A percentile compares a stretch with the other conserved stretches of the same genome.
phyloP scores from a whole-genome alignment of 768 basidiomycete species.

The Lyophyllum decastes region DNA sequence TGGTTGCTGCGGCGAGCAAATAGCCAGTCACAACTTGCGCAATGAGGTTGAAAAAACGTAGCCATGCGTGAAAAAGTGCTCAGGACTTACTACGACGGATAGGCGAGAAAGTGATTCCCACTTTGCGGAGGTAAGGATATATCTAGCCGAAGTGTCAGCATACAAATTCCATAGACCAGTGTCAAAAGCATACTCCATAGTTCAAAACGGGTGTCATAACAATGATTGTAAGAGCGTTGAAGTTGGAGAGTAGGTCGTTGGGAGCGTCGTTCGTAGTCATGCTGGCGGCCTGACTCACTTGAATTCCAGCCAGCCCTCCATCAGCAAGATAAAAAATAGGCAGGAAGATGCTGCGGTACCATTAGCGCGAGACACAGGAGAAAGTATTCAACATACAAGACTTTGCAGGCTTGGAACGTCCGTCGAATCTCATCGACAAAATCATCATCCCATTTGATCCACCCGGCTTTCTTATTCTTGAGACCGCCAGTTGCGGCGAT shows the following conservation, averaged over 20 bases:
- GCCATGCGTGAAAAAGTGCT: no score
- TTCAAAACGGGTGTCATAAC: constrained; percentile 29
- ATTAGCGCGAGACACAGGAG: background rate
- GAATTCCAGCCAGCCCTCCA: constrained; percentile 26
- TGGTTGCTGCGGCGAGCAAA: constrained; percentile 17
- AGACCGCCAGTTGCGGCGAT: constrained; percentile 18
- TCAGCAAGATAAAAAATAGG: constrained; percentile 31
- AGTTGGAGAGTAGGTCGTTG: constrained; percentile 32
- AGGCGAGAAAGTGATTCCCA: constrained; percentile 30
- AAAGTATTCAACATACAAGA: constrained; percentile 20
- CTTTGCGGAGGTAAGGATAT: constrained; percentile 29
- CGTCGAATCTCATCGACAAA: constrained; percentile 33
- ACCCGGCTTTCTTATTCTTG: constrained; percentile 12
- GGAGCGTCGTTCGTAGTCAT: constrained; percentile 30
- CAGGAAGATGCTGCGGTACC: constrained; percentile 19
- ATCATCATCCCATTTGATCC: constrained; percentile 31
- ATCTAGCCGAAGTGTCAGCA: constrained; percentile 12
- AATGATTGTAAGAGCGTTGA: constrained; percentile 33
- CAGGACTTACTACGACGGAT: constrained; percentile 26
- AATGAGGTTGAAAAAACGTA: background rate
- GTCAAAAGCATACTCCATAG: constrained; percentile 11
- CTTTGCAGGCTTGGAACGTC: constrained; percentile 30
- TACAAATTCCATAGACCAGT: background rate
- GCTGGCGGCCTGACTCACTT: constrained; percentile 27
- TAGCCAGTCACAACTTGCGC: constrained; percentile 22